phyloP scores from a whole-genome alignment of 1,139 yeast species.

The Hyphopichia pseudoburtonii region DNA sequence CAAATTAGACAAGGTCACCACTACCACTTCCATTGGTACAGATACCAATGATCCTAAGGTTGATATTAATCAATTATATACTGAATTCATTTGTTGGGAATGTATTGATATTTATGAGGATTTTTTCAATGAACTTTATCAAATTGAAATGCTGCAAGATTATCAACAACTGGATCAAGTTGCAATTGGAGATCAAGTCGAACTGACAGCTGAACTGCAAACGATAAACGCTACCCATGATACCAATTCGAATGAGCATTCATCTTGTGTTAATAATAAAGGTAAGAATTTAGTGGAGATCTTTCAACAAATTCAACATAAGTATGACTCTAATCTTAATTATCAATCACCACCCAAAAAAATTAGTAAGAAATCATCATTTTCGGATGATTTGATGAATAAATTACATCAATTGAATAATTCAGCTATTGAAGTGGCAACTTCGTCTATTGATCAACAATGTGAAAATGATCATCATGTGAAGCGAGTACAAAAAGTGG shows the following conservation, averaged over 20 bases:
- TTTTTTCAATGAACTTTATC: conserved; percentile 37
- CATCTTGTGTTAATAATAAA: background rate
- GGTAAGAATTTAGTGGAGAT: conserved; percentile 19
- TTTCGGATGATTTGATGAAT: conserved; percentile 24
- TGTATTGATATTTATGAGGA: conserved; percentile 61
- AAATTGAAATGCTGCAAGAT: conserved; percentile 1
- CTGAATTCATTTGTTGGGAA: conserved; percentile 63
- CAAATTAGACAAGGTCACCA: background rate
- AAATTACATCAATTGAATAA: conserved; percentile 22
- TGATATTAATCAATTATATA: conserved; percentile 19
- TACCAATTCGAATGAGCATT: too few relatives aligned
- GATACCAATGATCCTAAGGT: background rate
- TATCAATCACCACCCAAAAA: conserved; percentile 12
- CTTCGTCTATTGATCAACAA: too few relatives aligned
- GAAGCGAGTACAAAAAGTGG: conserved; percentile 8
- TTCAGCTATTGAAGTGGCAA: background rate
- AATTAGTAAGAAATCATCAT: conserved; percentile 14
- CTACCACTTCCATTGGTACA: conserved; percentile 2
- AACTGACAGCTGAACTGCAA: too few relatives aligned
- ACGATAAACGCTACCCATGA: background rate
- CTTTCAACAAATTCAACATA: conserved; percentile 23
- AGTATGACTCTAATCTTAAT: conserved; percentile 14
- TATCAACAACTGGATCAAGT: background rate
- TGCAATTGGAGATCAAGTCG: too few relatives aligned
- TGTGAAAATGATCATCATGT: conserved; percentile 1